Conservation (phyloP, 2,329 filamentous ascomycete genomes). For the Monosporascus sp. region DNA sequence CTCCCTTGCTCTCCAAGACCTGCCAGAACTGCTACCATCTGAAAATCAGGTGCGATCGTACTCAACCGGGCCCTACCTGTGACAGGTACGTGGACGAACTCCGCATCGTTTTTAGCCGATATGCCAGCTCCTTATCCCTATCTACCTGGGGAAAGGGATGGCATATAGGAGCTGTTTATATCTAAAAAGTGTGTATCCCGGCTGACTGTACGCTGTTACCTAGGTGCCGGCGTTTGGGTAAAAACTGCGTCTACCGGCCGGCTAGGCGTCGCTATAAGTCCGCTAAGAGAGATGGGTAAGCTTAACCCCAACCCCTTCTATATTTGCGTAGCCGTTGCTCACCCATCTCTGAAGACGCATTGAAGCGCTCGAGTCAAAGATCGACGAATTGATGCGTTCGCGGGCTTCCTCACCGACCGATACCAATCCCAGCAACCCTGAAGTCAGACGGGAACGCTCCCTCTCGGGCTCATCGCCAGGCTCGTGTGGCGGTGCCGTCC, state of each 20-base stretch:
- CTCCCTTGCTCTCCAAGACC: background rate
- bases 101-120: background rate
- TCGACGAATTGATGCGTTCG: conserved; percentile 3
- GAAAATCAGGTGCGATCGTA: conserved; percentile 2
- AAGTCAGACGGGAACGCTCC: background rate
- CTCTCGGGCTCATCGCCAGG: background rate
- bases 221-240: conserved; percentile 3
- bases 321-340: background rate
- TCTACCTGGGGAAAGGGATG: no score
- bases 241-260: conserved; percentile 3
- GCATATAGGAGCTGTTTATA: no score
- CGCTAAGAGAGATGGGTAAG: conserved; percentile 1
- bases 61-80: conserved; percentile 1
- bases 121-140: no score
- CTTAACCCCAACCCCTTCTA: no score
- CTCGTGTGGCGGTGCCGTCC: background rate
- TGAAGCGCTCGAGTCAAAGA: conserved; percentile 3
- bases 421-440: background rate
- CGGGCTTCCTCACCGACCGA: background rate
- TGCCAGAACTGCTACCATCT: conserved; percentile 6
- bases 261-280: conserved; percentile 2
- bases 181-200: no score
- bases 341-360: background rate
- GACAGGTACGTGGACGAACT: conserved; percentile 1
- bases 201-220: background rate